Percentiles rank a stretch among this genome's conserved stretches.
Evolutionary conservation across 805 yeast genomes (phyloP).

Genomic region (Suhomyces sp.): DNA sequence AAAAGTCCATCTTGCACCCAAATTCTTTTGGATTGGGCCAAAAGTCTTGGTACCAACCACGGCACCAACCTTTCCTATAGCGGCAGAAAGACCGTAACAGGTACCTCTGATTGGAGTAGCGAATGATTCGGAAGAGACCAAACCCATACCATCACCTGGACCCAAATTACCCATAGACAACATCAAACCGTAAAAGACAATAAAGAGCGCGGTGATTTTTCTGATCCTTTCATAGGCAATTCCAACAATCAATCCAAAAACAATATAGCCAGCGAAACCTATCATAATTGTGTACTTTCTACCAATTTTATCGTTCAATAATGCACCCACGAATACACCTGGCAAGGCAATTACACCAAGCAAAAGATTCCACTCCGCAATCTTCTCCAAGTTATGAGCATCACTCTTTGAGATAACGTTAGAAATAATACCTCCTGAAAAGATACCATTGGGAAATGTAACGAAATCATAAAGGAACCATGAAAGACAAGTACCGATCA

Average conservation of each 20-base stretch:
- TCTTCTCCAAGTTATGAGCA: slow-evolving; percentile 44
- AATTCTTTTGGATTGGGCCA: slow-evolving; percentile 59
- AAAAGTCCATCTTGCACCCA: slow-evolving; percentile 73
- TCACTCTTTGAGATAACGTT: slow-evolving; percentile 39
- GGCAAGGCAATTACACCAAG: slow-evolving; percentile 67
- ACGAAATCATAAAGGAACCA: slow-evolving; percentile 84
- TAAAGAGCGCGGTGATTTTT: slow-evolving; percentile 59
- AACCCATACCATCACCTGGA: slow-evolving; percentile 75
- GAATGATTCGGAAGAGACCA: slow-evolving; percentile 62
- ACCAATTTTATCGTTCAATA: slow-evolving; percentile 60
- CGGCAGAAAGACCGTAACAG: slow-evolving; percentile 72
- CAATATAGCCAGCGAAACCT: slow-evolving; percentile 69
- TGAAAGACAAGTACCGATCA: slow-evolving; percentile 68
- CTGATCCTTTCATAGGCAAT: slow-evolving; percentile 55
- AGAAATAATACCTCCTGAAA: slow-evolving; percentile 56
- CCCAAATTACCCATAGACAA: slow-evolving; percentile 71
- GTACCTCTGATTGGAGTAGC: slow-evolving; percentile 81
- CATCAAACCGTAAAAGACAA: slow-evolving; percentile 72
- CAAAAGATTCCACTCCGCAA: slow-evolving; percentile 73
- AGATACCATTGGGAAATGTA: slow-evolving; percentile 75
- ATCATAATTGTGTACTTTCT: slow-evolving; percentile 67
- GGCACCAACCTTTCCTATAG: slow-evolving; percentile 83
- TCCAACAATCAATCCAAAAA: slow-evolving; percentile 71
- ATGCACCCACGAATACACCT: slow-evolving; percentile 71
- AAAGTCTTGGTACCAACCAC: slow-evolving; percentile 74